These are phyloP conservation scores for Diversispora epigaea DNA, from an alignment of 192 early-diverging fungal species.

Conservation along the genomic window DNA sequence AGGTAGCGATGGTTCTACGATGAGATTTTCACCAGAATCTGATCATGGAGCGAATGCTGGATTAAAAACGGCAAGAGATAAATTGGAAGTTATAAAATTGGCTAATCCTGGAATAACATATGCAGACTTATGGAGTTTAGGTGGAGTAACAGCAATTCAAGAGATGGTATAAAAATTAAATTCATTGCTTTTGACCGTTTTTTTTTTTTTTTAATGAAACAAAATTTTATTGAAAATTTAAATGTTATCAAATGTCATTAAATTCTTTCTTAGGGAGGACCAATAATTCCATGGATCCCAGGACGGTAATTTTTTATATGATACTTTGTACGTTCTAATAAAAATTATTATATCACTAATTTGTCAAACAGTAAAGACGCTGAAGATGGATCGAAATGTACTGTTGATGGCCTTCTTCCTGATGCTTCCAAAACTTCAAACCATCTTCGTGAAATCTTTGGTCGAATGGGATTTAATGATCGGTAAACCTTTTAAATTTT, in stretches of 20 bases:
- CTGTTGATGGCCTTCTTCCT: constrained; percentile 78
- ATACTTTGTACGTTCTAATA: background rate
- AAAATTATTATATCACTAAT: background rate
- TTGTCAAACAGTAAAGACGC: constrained; percentile 32
- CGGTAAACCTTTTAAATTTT: constrained; percentile 25
- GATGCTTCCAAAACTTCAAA: constrained; percentile 64
- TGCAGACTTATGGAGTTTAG: constrained; percentile 81
- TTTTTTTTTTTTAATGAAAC: background rate
- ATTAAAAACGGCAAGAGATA: constrained; percentile 66
- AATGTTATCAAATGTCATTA: background rate
- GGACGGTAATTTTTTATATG: constrained; percentile 47
- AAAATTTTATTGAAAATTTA: constrained; percentile 3
- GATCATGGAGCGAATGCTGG: constrained; percentile 75
- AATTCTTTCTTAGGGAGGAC: constrained; percentile 70
- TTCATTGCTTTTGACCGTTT: background rate
- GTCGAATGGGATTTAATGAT: constrained; percentile 69
- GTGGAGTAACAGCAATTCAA: constrained; percentile 74
- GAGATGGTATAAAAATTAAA: constrained; percentile 46
- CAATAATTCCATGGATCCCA: constrained; percentile 72
- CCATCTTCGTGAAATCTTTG: constrained; percentile 77
- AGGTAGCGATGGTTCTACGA: constrained; percentile 75
- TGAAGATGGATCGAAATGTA: constrained; percentile 43
- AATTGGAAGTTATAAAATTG: constrained; percentile 73
- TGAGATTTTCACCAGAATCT: constrained; percentile 68
- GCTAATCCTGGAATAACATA: constrained; percentile 83